Evolutionary conservation across 805 yeast species (phyloP), one percentile per base, ranked within the genome.

Genomic region (Wickerhamiella kazuoi): DNA sequence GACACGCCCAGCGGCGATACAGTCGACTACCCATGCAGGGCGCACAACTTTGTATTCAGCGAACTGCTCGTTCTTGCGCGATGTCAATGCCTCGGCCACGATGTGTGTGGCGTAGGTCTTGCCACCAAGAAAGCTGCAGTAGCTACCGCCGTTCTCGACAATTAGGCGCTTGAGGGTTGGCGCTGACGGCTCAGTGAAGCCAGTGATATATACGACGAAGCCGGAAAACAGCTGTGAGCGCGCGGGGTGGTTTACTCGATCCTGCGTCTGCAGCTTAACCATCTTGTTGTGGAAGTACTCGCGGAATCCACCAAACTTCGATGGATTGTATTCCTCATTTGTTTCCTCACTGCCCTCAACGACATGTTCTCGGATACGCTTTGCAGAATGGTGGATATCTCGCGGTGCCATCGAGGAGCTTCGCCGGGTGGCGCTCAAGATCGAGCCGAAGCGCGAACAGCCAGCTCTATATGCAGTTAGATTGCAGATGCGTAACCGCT

Each of bases 51-150:
- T 75, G 54, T 69, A 78, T 44, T 76, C 70, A 28, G 64, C 60
- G 53, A 72, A 82, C 55, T 79, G 77, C 3, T 69, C 52, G 40
- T 64, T 60, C 56, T 90, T 87, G 39, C 79, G 63, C 0, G 90
- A 82, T 0, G 97, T 83, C 45, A 87, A 55, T 21, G 72, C 64
- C 40, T 76, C 73, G 6, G 95, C 93, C 3, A 90, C 62, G 3
- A 87, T 77, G 58, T 90, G 97, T 0, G 96, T 80, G 0, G 77
- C 90, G 9, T 67, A 64, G 3, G 78, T 68, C 53, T 86, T 86
- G 4, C 77, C 74, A 3, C 72, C 65, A 32, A 87, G 56, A 56
- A 72, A 75, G 44, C 77, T 78, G 18, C 77, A 52, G 44, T 79
- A 81, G 38, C 61, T 65, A 0, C 98, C 98, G 1, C 97, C 96